Evolutionary conservation across 164 flowering plant species (phyloP).

Genomic region (Nymphaea colorata): DNA sequence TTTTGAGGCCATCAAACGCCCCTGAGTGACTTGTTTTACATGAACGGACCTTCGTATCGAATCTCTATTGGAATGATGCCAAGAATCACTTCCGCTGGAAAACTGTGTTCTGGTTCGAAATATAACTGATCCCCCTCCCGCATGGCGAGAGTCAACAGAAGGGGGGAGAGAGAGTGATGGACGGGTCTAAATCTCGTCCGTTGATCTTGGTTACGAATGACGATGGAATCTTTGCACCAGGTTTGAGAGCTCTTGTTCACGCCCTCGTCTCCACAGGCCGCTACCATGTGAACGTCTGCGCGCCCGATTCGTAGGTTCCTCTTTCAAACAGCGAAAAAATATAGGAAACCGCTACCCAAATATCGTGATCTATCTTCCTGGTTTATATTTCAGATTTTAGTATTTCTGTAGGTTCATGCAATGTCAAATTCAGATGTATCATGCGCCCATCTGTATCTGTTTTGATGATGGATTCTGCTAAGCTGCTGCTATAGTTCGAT

Average conservation of each 20-base stretch:
- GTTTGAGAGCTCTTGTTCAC: constrained; percentile 50
- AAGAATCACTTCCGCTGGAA: too few relatives aligned
- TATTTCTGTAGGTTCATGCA: neutral
- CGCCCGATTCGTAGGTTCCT: constrained; percentile 67
- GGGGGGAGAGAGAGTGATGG: neutral
- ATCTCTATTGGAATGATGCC: too few relatives aligned
- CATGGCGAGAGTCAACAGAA: too few relatives aligned
- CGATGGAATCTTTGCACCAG: constrained; percentile 88
- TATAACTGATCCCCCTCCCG: too few relatives aligned
- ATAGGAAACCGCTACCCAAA: neutral
- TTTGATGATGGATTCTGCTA: neutral
- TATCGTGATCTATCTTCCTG: neutral
- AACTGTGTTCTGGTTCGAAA: too few relatives aligned
- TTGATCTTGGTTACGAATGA: constrained; percentile 77
- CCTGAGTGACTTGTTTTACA: too few relatives aligned
- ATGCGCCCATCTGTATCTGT: neutral
- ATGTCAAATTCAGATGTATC: neutral
- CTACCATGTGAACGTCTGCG: constrained; percentile 63
- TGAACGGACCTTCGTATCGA: too few relatives aligned
- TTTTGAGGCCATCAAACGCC: too few relatives aligned
- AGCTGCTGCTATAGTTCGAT: neutral
- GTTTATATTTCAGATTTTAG: neutral
- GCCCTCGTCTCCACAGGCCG: constrained; percentile 56
- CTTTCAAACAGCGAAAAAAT: neutral
- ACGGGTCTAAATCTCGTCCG: constrained; percentile 12